Conservation (phyloP, 768 basidiomycete genomes). For the Macrolepiota dolichaula region DNA sequence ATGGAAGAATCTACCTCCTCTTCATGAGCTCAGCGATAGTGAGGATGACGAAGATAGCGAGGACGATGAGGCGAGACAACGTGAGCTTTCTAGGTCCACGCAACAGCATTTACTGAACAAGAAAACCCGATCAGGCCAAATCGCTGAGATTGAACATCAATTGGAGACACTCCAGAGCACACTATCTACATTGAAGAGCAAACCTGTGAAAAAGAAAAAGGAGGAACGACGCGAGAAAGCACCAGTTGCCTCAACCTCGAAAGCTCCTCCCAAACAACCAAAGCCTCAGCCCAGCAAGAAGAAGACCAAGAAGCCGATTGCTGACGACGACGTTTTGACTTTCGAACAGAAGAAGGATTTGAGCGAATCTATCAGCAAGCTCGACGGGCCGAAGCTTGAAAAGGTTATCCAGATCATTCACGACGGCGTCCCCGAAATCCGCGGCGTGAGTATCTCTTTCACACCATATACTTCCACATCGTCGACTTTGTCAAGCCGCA, state of each 20-base stretch:
- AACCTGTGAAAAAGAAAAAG: slow-evolving; percentile 57
- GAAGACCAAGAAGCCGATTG: slow-evolving; percentile 61
- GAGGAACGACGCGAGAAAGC: slow-evolving; percentile 55
- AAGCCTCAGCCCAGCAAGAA: slow-evolving; percentile 50
- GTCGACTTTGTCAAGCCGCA: slow-evolving; percentile 10
- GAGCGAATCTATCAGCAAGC: slow-evolving; percentile 86
- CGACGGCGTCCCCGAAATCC: slow-evolving; percentile 88
- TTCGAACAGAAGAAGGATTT: slow-evolving; percentile 99
- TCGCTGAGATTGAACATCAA: slow-evolving; percentile 76
- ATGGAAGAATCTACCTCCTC: slow-evolving; percentile 74
- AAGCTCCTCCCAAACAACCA: slow-evolving; percentile 47
- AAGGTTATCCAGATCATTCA: slow-evolving; percentile 95
- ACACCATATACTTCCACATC: not conserved
- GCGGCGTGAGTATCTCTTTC: slow-evolving; percentile 63
- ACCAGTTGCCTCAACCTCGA: slow-evolving; percentile 63
- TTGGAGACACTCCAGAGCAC: slow-evolving; percentile 75
- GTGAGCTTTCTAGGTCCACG: slow-evolving; percentile 36
- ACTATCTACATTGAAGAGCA: slow-evolving; percentile 58
- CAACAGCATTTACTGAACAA: slow-evolving; percentile 19
- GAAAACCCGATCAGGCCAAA: slow-evolving; percentile 53
- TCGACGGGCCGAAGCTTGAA: slow-evolving; percentile 82
- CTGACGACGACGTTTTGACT: slow-evolving; percentile 81
- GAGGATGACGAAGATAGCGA: slow-evolving; percentile 55
- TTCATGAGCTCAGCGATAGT: slow-evolving; percentile 56
- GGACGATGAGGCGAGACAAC: slow-evolving; percentile 65